These are phyloP conservation scores for Lachancea kluyveri DNA, from an alignment of 805 yeast species.

Conservation along the genomic window DNA sequence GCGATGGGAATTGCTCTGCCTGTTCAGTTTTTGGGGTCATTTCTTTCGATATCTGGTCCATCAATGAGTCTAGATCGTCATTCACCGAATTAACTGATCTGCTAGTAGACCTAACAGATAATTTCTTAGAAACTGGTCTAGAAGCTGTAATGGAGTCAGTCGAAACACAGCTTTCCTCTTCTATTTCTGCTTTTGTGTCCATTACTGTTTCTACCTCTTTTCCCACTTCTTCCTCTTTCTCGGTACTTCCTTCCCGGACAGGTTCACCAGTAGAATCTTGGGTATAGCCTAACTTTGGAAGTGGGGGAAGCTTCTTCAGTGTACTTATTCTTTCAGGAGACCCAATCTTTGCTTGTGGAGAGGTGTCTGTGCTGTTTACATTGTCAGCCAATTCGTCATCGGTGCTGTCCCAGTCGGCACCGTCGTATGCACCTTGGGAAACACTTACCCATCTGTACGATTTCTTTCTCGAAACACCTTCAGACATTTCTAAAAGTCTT, in stretches of 20 bases:
- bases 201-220: too few relatives aligned
- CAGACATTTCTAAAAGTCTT: constrained; percentile 26
- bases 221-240: constrained; percentile 1
- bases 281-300: constrained; percentile 25
- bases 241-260: constrained; percentile 2
- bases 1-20: constrained; percentile 2
- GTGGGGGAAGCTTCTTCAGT: constrained; percentile 16
- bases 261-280: too few relatives aligned
- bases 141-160: not conserved
- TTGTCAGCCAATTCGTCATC: constrained; percentile 9
- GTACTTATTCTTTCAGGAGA: constrained; percentile 4
- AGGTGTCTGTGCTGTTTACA: constrained; percentile 4
- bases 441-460: constrained; percentile 39
- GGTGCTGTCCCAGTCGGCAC: constrained; percentile 36
- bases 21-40: constrained; percentile 20
- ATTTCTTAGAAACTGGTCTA: constrained; percentile 3
- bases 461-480: constrained; percentile 33
- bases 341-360: not conserved
- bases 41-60: constrained; percentile 29
- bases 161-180: constrained; percentile 1
- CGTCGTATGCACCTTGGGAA: constrained; percentile 35
- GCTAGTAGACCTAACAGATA: constrained; percentile 8
- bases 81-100: constrained; percentile 19
- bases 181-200: not conserved
- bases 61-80: constrained; percentile 26